These are phyloP conservation scores for Penicillium sp. DNA, from an alignment of 2,329 filamentous ascomycete species.

Conservation along the genomic window DNA sequence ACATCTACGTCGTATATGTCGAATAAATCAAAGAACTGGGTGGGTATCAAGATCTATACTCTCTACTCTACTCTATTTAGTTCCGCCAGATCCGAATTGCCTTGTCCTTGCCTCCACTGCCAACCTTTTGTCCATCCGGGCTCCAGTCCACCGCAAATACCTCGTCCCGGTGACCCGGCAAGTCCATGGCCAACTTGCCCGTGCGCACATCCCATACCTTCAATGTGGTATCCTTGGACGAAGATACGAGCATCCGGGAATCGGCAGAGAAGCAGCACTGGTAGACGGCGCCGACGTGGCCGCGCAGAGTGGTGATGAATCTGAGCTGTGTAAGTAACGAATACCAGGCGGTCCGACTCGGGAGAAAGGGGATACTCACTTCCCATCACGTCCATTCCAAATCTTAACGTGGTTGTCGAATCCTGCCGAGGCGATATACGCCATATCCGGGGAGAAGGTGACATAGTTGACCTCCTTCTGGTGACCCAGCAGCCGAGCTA, in stretches of 20 bases:
- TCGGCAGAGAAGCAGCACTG: constrained; percentile 92
- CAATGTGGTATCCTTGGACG: constrained; percentile 87
- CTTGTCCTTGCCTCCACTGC: constrained; percentile 92
- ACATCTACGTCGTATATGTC: no score
- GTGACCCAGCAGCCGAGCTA: constrained; percentile 88
- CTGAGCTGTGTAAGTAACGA: constrained; percentile 46
- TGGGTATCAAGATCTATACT: constrained; percentile 29
- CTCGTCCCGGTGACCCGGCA: constrained; percentile 89
- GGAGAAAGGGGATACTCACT: constrained; percentile 37
- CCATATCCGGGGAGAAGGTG: constrained; percentile 87
- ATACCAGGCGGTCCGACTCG: no score
- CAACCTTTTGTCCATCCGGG: constrained; percentile 84
- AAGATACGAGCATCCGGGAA: constrained; percentile 83
- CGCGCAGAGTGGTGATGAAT: constrained; percentile 85
- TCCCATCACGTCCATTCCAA: constrained; percentile 77
- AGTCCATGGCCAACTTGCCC: constrained; percentile 78
- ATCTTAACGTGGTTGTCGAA: constrained; percentile 97
- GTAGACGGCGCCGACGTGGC: constrained; percentile 90
- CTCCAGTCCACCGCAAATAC: constrained; percentile 97
- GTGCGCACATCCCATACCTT: constrained; percentile 93
- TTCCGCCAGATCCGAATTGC: constrained; percentile 68
- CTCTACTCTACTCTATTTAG: no score
- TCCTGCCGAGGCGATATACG: constrained; percentile 81
- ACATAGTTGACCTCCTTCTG: constrained; percentile 98
- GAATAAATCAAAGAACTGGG: constrained; percentile 14